These are phyloP conservation scores for Plasmopara viticola DNA, from an alignment of 352 stramenopile species.

Conservation along the genomic window DNA sequence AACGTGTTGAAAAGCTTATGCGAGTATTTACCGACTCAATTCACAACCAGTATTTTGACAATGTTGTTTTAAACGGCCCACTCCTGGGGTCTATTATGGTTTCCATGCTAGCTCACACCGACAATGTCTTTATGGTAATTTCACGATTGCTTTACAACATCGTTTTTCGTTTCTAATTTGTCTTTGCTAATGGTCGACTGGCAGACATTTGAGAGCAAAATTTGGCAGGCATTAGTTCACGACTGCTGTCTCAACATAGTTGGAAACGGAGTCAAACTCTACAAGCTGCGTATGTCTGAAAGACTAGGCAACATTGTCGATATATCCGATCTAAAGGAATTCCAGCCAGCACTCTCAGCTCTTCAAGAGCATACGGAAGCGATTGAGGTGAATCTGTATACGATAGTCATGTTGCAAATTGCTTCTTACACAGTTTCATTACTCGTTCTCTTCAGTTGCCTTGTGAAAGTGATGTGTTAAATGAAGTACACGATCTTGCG, in stretches of 20 bases:
- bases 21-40: conserved; percentile 51
- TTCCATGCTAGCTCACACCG: conserved; percentile 63
- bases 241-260: conserved; percentile 80
- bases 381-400: conserved; percentile 31
- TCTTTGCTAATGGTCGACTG: not conserved
- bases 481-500: conserved; percentile 37
- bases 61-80: conserved; percentile 63
- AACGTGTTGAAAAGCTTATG: conserved; percentile 58
- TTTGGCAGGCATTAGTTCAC: conserved; percentile 77
- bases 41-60: conserved; percentile 61
- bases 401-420: not conserved
- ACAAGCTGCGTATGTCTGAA: conserved; percentile 70
- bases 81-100: conserved; percentile 65
- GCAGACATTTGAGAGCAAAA: conserved; percentile 55
- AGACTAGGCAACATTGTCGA: conserved; percentile 62
- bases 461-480: conserved; percentile 48
- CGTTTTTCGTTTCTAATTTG: not conserved
- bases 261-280: conserved; percentile 71
- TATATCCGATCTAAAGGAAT: conserved; percentile 55
- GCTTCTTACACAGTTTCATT: conserved; percentile 2
- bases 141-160: not conserved
- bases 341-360: conserved; percentile 35
- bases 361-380: conserved; percentile 20
- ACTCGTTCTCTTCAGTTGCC: conserved; percentile 34
- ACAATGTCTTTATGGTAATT: conserved; percentile 59